Base-by-base conservation (phyloP, 352 stramenopile species). In the Halophytophthora polymorphica region DNA sequence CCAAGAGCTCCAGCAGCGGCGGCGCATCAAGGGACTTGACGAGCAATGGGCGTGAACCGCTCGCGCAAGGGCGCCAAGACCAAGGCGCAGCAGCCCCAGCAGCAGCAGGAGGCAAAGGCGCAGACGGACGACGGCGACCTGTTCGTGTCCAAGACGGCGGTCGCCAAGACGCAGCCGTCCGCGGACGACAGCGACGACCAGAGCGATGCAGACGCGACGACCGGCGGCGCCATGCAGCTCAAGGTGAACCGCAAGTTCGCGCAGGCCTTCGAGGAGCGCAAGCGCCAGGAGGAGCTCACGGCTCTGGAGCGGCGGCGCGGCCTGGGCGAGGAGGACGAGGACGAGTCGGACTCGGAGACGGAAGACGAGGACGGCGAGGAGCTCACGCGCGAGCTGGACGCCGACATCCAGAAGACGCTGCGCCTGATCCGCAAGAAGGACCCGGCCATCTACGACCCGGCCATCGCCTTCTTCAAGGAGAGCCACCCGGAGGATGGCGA, bases 401-500 rank as follows among this genome's bases (percentile, higher is more conserved):
- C 61, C 7, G 82, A 92, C 44, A 95, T 95, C 45, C 70, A 56
- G 48, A 83, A 85, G 65, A 95, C 84, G 49, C 64, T 98, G 17
- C 83, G 87, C 40, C 78, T 96, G 17, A 90, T 98, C 47, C 88
- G 89, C 46, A 92, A 78, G 28, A 93, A 87, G 48, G 91, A 98
- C 64, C 88, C 87, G 40, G 70, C 74, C 43, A 96, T 98, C 48
- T 98, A 98, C 70, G 88, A 98, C 70, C 61, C 72, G 28, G 84
- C 76, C 34, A 81, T 89, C 21, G 67, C 70, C 42, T 98, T 98
- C 58, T 98, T 98, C 58, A 71, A 81, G 56, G 56, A 71, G 31
- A 50, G 55, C 4, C 66, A 76, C 17, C 44, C 23, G 25, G 59
- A 68, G 0, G 38, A 55, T 14, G 66, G 63, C 17, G 58, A 65